Percentiles rank a stretch among this genome's conserved stretches.
Conservation (phyloP, 257 asterid genomes). For the Forsythia suspensa region DNA sequence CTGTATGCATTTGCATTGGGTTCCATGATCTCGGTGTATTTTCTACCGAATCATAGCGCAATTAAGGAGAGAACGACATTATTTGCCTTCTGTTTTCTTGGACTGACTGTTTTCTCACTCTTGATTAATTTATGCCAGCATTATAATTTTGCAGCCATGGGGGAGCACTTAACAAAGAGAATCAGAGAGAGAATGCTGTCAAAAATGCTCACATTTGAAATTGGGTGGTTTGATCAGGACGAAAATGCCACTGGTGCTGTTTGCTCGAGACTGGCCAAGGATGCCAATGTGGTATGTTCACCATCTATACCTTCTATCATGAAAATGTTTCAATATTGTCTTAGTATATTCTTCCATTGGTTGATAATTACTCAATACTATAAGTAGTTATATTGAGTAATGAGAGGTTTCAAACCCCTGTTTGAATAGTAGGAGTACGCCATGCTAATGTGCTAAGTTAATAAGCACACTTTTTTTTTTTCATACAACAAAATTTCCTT, state of each 20-base stretch:
- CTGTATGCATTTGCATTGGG: conserved; percentile 79
- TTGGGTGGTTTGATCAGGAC: conserved; percentile 93
- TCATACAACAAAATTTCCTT: not conserved
- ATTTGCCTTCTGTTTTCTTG: conserved; percentile 60
- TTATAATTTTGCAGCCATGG: conserved; percentile 91
- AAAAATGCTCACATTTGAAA: conserved; percentile 86
- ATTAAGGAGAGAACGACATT: conserved; percentile 58
- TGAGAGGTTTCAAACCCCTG: not conserved
- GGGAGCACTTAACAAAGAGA: conserved; percentile 81
- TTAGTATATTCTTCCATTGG: no score
- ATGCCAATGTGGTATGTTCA: conserved; percentile 79
- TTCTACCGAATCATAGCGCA: conserved; percentile 48
- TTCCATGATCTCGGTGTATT: conserved; percentile 70
- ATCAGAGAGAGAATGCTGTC: conserved; percentile 79
- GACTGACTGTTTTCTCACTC: conserved; percentile 67
- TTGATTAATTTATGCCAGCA: conserved; percentile 69
- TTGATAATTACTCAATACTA: no score
- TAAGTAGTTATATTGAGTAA: not conserved
- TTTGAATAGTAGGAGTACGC: not conserved
- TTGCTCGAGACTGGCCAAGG: conserved; percentile 85
- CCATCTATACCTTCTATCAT: not conserved
- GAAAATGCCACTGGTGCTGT: conserved; percentile 78
- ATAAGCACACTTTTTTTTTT: not conserved
- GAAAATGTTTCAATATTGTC: not conserved
- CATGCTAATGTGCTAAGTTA: not conserved